Conservation (phyloP, 345 rosid species). For the Ceriops zippeliana region DNA sequence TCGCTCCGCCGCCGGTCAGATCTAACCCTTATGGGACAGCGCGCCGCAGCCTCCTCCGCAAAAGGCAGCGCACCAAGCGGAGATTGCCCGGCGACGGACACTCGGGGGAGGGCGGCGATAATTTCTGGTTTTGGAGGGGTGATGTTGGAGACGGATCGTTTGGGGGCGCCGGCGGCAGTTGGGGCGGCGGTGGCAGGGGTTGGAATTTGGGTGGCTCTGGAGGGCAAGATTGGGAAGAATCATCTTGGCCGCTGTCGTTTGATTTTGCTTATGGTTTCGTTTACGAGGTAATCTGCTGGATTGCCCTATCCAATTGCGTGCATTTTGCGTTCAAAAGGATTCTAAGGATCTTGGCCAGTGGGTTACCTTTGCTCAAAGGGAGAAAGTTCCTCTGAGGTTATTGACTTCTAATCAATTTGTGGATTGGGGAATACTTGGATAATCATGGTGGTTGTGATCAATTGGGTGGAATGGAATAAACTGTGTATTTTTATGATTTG, state of each 20-base stretch:
- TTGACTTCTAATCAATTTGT: constrained; percentile 29
- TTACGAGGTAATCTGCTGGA: constrained; percentile 95
- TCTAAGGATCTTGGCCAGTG: constrained; percentile 39
- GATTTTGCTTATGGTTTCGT: constrained; percentile 63
- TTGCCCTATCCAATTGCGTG: constrained; percentile 76
- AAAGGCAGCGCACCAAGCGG: constrained; percentile 56
- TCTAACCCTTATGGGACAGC: constrained; percentile 36
- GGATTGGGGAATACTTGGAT: neutral
- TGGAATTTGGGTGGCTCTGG: constrained; percentile 65
- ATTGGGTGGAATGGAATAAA: neutral
- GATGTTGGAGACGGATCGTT: constrained; percentile 43
- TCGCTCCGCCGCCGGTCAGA: constrained; percentile 55
- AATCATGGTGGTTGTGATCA: neutral
- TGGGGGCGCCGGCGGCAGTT: constrained; percentile 43
- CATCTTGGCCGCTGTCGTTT: constrained; percentile 48
- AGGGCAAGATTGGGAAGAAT: constrained; percentile 61
- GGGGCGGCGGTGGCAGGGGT: constrained; percentile 42
- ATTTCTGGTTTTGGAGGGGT: constrained; percentile 40
- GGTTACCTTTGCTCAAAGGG: constrained; percentile 44
- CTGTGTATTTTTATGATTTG: neutral
- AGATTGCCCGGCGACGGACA: constrained; percentile 40
- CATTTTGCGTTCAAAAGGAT: constrained; percentile 83
- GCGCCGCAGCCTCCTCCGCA: constrained; percentile 47
- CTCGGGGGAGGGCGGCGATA: constrained; percentile 45
- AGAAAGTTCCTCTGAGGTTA: constrained; percentile 46